A percentile compares a stretch with the other conserved stretches of the same genome.
Evolutionary conservation across 306 rosid genomes (phyloP).

Genomic region (Malus orientalis): DNA sequence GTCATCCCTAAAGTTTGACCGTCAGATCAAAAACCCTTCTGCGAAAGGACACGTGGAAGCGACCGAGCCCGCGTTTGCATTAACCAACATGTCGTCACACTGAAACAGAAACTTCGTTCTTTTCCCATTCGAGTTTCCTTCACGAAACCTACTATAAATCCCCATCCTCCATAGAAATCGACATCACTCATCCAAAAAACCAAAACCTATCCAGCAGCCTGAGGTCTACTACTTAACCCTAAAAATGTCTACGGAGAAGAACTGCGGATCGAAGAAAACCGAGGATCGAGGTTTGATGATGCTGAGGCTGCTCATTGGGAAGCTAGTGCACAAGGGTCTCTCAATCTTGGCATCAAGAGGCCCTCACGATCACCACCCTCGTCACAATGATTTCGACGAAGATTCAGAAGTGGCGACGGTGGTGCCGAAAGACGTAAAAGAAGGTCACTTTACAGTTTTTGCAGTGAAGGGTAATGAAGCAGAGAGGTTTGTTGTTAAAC

Average conservation of each 20-base stretch:
- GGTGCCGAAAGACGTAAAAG: conserved; percentile 37
- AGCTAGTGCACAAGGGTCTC: conserved; percentile 35
- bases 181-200: background rate
- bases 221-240: background rate
- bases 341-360: conserved; percentile 26
- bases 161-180: background rate
- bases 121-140: background rate
- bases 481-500: conserved; percentile 43
- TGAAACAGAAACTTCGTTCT: background rate
- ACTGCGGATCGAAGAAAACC: background rate
- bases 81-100: background rate
- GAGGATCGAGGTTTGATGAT: conserved; percentile 6
- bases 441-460: conserved; percentile 55
- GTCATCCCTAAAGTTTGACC: background rate
- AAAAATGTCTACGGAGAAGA: background rate
- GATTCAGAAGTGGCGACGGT: conserved; percentile 4
- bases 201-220: background rate
- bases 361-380: background rate
- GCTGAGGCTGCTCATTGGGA: conserved; percentile 25
- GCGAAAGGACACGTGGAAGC: background rate
- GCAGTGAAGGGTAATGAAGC: conserved; percentile 45
- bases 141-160: background rate
- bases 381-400: conserved; percentile 5
- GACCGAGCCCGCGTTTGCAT: background rate
- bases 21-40: background rate